Evolutionary conservation across 139 green algal genomes (phyloP), one percentile per base, ranked within the genome.

Genomic region (Chlamydomonas schloesseri): DNA sequence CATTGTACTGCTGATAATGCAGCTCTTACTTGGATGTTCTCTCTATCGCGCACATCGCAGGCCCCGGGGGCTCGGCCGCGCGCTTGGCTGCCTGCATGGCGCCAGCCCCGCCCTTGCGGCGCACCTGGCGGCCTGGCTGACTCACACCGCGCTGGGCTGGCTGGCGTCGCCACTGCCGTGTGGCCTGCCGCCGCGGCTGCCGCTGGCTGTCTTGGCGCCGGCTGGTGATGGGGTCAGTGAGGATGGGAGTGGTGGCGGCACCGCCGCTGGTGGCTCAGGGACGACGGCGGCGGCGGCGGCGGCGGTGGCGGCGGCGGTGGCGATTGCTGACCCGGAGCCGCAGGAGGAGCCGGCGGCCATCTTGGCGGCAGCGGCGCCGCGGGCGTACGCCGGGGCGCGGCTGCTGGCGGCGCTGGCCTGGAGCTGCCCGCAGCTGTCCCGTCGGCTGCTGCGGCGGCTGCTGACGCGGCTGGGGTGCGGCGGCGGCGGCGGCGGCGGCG

Each of bases 131-230:
- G 47, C 58, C 29, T 85, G 79, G 79, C 79, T 85, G 47, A 28
- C 69, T 14, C 47, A 85, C 21, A 67, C 31, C 13, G 68, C 79
- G 21, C 79, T 85, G 23, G 79, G 65, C 31, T 85, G 79, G 79
- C 31, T 75, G n/a, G 47, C 78, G n/a, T 46, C 64, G n/a, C 5
- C 77, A 15, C 64, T 60, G 37, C 4, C n/a, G 33, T 10, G 31
- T 13, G 26, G 0, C 34, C 34, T 36, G 57, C 2, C 37, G 34
- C 10, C n/a, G 60, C 36, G 17, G 34, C 37, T 23, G 50, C 73
- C 73, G 31, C 26, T n/a, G n/a, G n/a, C n/a, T n/a, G n/a, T n/a
- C n/a, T n/a, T n/a, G n/a, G n/a, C n/a, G n/a, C n/a, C n/a, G n/a
- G n/a, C n/a, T n/a, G n/a, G n/a, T n/a, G n/a, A n/a, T n/a, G n/a